Evolutionary conservation across 495 filamentous ascomycete species (phyloP).

Genomic region (Aspergillus bertholletiae): DNA sequence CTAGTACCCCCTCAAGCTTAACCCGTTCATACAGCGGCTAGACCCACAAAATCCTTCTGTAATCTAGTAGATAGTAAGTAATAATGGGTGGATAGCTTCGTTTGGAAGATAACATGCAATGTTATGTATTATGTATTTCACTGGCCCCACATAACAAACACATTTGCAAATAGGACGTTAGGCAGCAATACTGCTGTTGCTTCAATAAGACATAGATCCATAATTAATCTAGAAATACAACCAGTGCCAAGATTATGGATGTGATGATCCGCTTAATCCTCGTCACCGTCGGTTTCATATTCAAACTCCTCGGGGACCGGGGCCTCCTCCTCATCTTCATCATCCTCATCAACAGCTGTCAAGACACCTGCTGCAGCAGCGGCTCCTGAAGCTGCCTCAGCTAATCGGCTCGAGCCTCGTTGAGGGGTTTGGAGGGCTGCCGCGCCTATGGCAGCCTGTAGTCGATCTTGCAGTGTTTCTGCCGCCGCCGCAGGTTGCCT

Average conservation of each 20-base stretch:
- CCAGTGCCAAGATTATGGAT: conserved; percentile 23
- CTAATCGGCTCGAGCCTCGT: conserved; percentile 29
- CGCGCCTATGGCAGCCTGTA: conserved; percentile 37
- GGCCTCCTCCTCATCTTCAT: conserved; percentile 77
- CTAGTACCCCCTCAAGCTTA: too few relatives aligned
- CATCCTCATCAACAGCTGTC: conserved; percentile 82
- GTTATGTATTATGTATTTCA: not conserved
- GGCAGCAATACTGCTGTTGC: not conserved
- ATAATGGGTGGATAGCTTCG: too few relatives aligned
- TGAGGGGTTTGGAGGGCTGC: conserved; percentile 38
- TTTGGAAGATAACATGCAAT: too few relatives aligned
- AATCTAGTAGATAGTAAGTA: too few relatives aligned
- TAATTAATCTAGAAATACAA: conserved; percentile 49
- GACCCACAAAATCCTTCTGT: too few relatives aligned
- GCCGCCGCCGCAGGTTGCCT: conserved; percentile 56
- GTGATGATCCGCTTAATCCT: conserved; percentile 41
- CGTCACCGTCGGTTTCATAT: conserved; percentile 75
- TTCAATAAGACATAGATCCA: conserved; percentile 23
- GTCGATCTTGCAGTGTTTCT: conserved; percentile 42
- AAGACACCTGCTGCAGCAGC: conserved; percentile 75
- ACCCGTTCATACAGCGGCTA: too few relatives aligned
- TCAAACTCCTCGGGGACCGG: conserved; percentile 77
- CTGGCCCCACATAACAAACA: not conserved
- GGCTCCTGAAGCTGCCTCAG: conserved; percentile 47
- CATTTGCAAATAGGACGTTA: not conserved